Conservation (phyloP, 106 monocot genomes). For the Platanthera guangdongensis region DNA sequence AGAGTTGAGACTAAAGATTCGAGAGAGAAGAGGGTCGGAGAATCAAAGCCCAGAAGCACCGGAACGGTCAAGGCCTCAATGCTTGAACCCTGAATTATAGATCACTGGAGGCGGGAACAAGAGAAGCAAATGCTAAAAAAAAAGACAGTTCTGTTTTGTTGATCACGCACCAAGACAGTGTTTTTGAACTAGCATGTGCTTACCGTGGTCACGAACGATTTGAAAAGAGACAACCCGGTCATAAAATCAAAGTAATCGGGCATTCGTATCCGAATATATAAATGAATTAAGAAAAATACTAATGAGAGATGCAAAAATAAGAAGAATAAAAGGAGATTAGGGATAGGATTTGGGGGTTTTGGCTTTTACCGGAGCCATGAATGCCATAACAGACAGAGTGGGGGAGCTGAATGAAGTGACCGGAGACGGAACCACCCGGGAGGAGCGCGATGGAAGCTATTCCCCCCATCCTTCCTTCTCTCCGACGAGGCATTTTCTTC, state of each 20-base stretch:
- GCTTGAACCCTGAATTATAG: no score
- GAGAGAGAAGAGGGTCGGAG: no score
- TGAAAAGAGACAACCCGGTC: background rate
- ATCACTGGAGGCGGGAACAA: no score
- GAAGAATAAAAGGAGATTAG: background rate
- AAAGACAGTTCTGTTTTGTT: no score
- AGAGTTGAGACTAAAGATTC: no score
- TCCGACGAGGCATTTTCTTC: background rate
- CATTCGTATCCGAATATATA: background rate
- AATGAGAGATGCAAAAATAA: background rate
- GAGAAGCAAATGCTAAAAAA: no score
- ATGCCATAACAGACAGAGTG: constrained; percentile 82
- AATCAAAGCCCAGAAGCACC: no score
- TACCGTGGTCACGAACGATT: background rate
- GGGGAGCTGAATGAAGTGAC: constrained; percentile 76
- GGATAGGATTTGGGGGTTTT: background rate
- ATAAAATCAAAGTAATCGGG: background rate
- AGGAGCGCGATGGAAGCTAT: constrained; percentile 83
- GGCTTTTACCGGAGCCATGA: constrained; percentile 62
- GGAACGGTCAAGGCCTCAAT: no score
- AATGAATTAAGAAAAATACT: background rate
- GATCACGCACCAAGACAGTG: background rate
- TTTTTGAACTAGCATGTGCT: background rate
- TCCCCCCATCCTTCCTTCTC: constrained; percentile 50
- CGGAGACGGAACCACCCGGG: constrained; percentile 67